These are phyloP conservation scores for Beauveria scarabaeidicola DNA, from an alignment of 2,329 filamentous ascomycete species.

Conservation along the genomic window DNA sequence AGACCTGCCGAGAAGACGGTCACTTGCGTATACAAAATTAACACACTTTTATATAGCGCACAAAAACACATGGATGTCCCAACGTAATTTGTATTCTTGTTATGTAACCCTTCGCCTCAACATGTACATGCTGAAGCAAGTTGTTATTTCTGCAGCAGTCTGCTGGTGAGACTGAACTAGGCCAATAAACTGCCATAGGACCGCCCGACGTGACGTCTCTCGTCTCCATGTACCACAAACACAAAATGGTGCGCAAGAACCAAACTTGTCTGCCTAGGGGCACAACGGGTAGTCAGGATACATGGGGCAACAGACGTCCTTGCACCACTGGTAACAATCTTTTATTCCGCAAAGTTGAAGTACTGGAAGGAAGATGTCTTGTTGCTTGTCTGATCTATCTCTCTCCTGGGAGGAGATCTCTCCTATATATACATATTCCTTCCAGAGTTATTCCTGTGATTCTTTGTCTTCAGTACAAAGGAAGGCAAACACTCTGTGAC, in stretches of 20 bases:
- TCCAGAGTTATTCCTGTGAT: no score
- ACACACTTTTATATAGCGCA: neutral
- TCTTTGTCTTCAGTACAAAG: no score
- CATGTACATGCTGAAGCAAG: neutral
- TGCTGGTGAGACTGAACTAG: neutral
- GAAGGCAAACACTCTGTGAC: no score
- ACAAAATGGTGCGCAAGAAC: no score
- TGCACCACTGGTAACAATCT: slow-evolving; percentile 11
- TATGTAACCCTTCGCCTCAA: neutral
- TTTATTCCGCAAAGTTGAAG: slow-evolving; percentile 10
- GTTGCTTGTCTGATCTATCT: no score
- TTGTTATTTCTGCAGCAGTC: neutral
- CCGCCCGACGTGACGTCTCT: no score
- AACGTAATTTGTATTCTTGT: neutral
- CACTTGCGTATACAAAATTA: neutral
- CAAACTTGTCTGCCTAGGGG: neutral
- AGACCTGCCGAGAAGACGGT: neutral
- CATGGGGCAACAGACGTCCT: neutral
- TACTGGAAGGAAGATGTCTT: no score
- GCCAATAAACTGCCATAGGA: neutral
- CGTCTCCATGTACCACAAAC: no score
- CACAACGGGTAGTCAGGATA: neutral
- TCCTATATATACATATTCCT: no score
- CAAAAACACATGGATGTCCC: neutral
- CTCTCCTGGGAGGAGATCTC: no score